Base-by-base conservation (phyloP, 768 basidiomycete species). In the Holtermanniella nyarrowii region DNA sequence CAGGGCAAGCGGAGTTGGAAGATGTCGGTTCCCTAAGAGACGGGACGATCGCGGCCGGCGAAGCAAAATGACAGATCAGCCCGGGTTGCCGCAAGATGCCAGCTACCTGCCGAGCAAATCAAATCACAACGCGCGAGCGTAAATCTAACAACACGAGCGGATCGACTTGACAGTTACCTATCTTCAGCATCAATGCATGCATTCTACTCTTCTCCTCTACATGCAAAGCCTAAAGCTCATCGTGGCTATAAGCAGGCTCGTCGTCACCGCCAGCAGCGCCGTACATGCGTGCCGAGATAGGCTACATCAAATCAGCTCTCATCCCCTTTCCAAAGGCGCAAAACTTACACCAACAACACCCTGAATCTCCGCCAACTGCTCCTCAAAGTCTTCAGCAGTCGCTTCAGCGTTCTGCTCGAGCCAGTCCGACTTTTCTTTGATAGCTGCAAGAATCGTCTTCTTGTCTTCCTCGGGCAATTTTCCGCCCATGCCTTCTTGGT, bases 371-470 rank as follows among this genome's bases (percentile, higher is more conserved):
- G 79, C 75, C 61, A 90, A 75, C 77, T 90, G 88, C 77, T 95
- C 91, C 70, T 96, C 90, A 21, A 90, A 75, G 52, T 93, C 88
- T 69, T 93, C 91, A 42, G 83, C 82, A 26, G 78, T 77, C 21
- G 91, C 91, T 5, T 75, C 74, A 37, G 79, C 74, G 62, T 88
- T 80, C 65, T 85, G 81, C 44, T 97, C 91, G 49, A 93, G 80
- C 90, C 90, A 96, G 51, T 88, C 87, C 18, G 83, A 82, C 49
- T 82, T 81, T 60, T 93, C 88, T 77, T 91, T 91, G 75, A 95
- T 76, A 31, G 82, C 76, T 20, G 78, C 79, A 48, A 86, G 76
- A 56, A 97, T 79, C 5, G 80, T 81, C 59, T 66, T 58, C 60
- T 71, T 71, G 66, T 73, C 72, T 16, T 65, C 64, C 14, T 53